These are phyloP conservation scores for Echinochloa phyllopogon DNA, from an alignment of 176 grass and related monocot genomes.

Conservation along the genomic window DNA sequence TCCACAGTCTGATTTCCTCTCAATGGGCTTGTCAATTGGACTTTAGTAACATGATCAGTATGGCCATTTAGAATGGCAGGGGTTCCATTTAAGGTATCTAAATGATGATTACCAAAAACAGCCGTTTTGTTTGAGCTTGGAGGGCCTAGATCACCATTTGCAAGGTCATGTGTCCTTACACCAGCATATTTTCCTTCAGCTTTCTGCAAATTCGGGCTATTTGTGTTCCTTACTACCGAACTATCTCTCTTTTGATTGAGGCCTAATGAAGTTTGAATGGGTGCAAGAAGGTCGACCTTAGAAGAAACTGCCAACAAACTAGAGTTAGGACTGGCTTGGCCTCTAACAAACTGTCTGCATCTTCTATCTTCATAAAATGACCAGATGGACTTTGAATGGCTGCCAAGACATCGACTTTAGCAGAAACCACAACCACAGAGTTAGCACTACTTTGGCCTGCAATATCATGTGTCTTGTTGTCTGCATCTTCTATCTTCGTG, in stretches of 20 bases:
- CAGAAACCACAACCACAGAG: constrained; percentile 14
- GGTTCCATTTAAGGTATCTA: constrained; percentile 35
- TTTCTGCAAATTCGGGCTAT: constrained; percentile 10
- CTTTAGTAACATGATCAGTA: constrained; percentile 15
- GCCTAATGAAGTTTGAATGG: constrained; percentile 7
- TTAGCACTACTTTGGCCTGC: constrained; percentile 12
- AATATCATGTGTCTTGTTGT: background rate
- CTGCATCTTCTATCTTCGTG: background rate
- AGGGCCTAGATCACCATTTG: background rate
- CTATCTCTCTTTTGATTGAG: constrained; percentile 5
- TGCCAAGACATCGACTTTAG: constrained; percentile 6
- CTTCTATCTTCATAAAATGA: constrained; percentile 10
- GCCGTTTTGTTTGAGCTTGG: constrained; percentile 36
- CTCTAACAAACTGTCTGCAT: background rate
- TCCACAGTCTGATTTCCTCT: constrained; percentile 20
- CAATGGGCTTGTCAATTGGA: constrained; percentile 22
- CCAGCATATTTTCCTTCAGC: constrained; percentile 30
- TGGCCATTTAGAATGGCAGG: background rate
- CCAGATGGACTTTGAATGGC: constrained; percentile 22
- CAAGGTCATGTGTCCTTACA: constrained; percentile 14
- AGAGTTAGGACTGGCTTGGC: constrained; percentile 13
- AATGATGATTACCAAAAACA: constrained; percentile 45
- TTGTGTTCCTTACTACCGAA: constrained; percentile 24
- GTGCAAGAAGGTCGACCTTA: constrained; percentile 2
- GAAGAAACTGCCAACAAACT: constrained; percentile 21